These are phyloP conservation scores for Rutstroemia sp. DNA, from an alignment of 2,329 filamentous ascomycete species.

Conservation along the genomic window DNA sequence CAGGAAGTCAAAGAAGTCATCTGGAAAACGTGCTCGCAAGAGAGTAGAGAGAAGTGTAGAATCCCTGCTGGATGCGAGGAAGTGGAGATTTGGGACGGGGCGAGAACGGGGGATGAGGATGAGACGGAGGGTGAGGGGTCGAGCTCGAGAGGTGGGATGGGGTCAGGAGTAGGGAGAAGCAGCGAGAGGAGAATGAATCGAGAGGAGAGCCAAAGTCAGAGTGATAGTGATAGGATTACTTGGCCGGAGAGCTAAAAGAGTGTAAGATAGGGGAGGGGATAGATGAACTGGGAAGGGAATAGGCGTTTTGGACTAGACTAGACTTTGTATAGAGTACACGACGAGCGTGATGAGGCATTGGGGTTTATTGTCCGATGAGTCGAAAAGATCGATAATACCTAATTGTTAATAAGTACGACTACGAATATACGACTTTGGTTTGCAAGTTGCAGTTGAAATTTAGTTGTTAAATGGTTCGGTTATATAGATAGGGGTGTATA, in stretches of 20 bases:
- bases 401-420: neutral
- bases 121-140: neutral
- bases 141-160: slow-evolving; percentile 20
- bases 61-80: slow-evolving; percentile 27
- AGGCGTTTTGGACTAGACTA: neutral
- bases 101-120: neutral
- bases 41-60: slow-evolving; percentile 22
- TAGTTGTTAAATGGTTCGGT: too few species aligned
- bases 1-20: slow-evolving; percentile 72
- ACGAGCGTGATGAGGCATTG: too few species aligned
- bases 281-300: neutral
- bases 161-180: too few species aligned
- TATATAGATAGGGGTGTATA: too few species aligned
- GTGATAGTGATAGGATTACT: slow-evolving; percentile 2
- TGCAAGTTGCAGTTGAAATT: too few species aligned
- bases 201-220: neutral
- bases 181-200: neutral
- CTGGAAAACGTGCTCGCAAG: slow-evolving; percentile 62
- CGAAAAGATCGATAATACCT: too few species aligned
- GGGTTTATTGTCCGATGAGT: too few species aligned
- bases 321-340: too few species aligned
- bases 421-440: too few species aligned
- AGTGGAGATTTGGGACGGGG: slow-evolving; percentile 21
- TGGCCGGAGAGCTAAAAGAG: neutral
- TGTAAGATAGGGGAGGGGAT: neutral